Base-by-base conservation (phyloP, 2,329 filamentous ascomycete species). In the Tympanopsis confertula region DNA sequence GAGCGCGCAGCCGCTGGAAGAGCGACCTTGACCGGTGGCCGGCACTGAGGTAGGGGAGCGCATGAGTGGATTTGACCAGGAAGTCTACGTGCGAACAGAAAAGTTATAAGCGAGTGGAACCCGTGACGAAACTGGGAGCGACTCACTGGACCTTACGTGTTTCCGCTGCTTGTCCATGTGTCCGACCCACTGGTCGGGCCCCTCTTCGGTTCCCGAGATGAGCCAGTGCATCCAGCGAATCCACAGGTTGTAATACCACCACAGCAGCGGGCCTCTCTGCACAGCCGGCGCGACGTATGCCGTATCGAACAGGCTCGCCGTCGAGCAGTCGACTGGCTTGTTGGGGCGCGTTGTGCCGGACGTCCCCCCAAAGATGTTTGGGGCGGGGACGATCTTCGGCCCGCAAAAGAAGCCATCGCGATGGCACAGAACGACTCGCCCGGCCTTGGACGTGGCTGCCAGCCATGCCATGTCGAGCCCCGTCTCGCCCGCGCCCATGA, bases 291-390 rank as follows among this genome's bases (percentile, higher is more conserved):
- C 66, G 4, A 64, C 60, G 38, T 71, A 71, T 4, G 65, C 63
- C 0, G 67, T 69, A 42, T 71, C 66, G 41, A 71, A 69, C 4
- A 71, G 47, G 38, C 64, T 68, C 7, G 65, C 65, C 2, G 63
- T 54, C 1, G 61, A 59, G 3, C 61, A 57, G 42, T 71, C 67
- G 13, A 66, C 57, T 0, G 67, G 66, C 28, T 68, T 65, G 35
- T 65, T 65, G 5, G 20, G 24, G 13, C 22, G 38, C 17, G 22
- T 24, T 18, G 20, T 20, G 20, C 17, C 36, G 15, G 28, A 36
- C 7, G 18, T 19, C 12, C 26, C 15, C 13, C 10, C 18, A 18
- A 10, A 13, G 7, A 12, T 29, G 24, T 12, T 12, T 12, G 24
- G 15, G n/a, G n/a, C n/a, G n/a, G n/a, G n/a, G n/a, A n/a, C n/a